These are phyloP conservation scores for Luffa acutangula DNA, from an alignment of 306 rosid genomes.

Conservation along the genomic window DNA sequence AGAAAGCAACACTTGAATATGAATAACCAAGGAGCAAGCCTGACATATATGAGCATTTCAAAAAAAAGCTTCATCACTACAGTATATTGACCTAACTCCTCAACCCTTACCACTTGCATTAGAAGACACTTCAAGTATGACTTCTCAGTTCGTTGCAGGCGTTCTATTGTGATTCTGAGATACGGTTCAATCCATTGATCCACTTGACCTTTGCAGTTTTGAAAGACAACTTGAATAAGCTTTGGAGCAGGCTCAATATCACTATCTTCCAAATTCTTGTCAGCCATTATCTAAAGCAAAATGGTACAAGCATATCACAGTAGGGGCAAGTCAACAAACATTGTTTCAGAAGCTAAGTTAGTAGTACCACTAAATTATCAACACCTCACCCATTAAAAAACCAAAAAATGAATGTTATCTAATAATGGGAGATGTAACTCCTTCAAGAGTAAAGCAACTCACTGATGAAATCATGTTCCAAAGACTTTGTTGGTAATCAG, in stretches of 20 bases:
- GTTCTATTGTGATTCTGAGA: conserved; percentile 64
- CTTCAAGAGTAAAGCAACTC: conserved; percentile 27
- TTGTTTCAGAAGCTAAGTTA: not conserved
- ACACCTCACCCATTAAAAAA: not conserved
- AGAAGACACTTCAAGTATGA: conserved; percentile 79
- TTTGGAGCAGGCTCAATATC: conserved; percentile 96
- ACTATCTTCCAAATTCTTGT: conserved; percentile 75
- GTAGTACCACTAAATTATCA: not conserved
- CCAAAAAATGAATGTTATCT: not conserved
- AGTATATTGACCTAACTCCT: not conserved
- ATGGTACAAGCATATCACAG: not conserved
- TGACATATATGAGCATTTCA: not conserved
- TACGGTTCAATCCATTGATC: conserved; percentile 97
- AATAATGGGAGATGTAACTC: not conserved
- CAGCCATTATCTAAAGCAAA: conserved; percentile 54
- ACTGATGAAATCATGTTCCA: conserved; percentile 91
- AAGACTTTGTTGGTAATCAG: conserved; percentile 80
- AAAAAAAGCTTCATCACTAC: not conserved
- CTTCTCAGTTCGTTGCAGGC: conserved; percentile 64
- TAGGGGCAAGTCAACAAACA: not conserved
- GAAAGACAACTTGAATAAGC: conserved; percentile 90
- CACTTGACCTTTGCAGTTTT: conserved; percentile 87
- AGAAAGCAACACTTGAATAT: not conserved
- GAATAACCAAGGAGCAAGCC: not conserved
- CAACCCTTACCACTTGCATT: conserved; percentile 69